Conservation (phyloP, 768 basidiomycete genomes). For the Tricholoma terreum region DNA sequence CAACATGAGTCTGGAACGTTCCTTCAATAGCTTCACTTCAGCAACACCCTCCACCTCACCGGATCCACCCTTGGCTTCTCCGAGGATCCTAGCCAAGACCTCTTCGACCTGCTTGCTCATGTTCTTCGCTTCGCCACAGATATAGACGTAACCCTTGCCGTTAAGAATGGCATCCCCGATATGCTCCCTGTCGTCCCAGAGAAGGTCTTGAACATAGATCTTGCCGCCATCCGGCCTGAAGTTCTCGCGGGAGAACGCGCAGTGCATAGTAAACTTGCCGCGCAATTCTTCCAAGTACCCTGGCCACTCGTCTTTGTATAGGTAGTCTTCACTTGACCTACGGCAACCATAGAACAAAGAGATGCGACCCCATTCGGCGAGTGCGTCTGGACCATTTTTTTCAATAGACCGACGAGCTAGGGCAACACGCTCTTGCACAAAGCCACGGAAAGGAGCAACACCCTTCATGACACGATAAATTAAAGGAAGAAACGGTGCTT, state of each 20-base stretch:
- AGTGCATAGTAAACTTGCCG: slow-evolving; percentile 87
- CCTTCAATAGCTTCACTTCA: slow-evolving; percentile 94
- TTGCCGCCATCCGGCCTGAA: slow-evolving; percentile 90
- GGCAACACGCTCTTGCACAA: slow-evolving; percentile 96
- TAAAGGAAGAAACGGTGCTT: slow-evolving; percentile 6
- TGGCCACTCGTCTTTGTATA: slow-evolving; percentile 96
- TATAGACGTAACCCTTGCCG: slow-evolving; percentile 96
- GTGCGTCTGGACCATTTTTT: slow-evolving; percentile 91
- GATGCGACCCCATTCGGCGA: slow-evolving; percentile 94
- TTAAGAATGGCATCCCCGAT: slow-evolving; percentile 88
- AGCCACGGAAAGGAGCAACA: slow-evolving; percentile 99
- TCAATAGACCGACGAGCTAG: slow-evolving; percentile 92
- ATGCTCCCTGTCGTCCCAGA: slow-evolving; percentile 83
- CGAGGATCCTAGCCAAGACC: slow-evolving; percentile 76
- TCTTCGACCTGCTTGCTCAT: slow-evolving; percentile 98
- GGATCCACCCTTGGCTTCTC: slow-evolving; percentile 90
- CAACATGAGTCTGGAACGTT: slow-evolving; percentile 80
- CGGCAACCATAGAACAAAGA: slow-evolving; percentile 97
- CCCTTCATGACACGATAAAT: slow-evolving; percentile 49
- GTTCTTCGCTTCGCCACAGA: slow-evolving; percentile 94
- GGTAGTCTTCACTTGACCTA: slow-evolving; percentile 81
- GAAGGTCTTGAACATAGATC: slow-evolving; percentile 97
- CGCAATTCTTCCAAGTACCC: slow-evolving; percentile 80
- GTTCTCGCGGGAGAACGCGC: slow-evolving; percentile 90
- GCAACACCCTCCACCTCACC: slow-evolving; percentile 85